These are phyloP conservation scores for Haplosporangium gracile DNA, from an alignment of 192 early-diverging fungal species.

Conservation along the genomic window DNA sequence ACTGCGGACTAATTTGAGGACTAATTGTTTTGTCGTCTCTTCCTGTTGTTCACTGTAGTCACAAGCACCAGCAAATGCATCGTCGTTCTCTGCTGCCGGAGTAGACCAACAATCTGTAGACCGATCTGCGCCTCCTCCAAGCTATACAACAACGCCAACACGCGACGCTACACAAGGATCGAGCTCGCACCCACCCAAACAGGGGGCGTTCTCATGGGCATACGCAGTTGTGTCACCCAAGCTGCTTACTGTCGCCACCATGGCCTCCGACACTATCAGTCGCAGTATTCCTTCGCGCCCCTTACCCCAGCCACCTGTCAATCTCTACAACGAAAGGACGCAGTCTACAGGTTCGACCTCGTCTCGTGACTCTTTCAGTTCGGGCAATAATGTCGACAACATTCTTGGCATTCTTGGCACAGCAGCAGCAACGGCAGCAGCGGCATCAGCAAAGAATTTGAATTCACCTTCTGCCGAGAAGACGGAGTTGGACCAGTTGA, in stretches of 20 bases:
- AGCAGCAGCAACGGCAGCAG: neutral
- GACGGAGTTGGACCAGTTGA: conserved; percentile 20
- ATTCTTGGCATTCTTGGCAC: conserved; percentile 13
- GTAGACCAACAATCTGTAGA: neutral
- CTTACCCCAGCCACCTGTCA: conserved; percentile 31
- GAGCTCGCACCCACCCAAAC: neutral
- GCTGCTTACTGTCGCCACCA: conserved; percentile 38
- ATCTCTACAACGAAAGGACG: conserved; percentile 12
- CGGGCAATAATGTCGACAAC: conserved; percentile 11
- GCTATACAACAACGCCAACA: neutral
- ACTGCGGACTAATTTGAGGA: neutral
- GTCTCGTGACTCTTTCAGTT: neutral
- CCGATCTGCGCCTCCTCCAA: neutral
- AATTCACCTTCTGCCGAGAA: conserved; percentile 10
- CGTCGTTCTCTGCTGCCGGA: conserved; percentile 1
- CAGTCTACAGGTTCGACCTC: conserved; percentile 26
- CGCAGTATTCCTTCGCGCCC: conserved; percentile 35
- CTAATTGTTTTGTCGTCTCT: neutral
- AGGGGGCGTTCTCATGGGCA: conserved; percentile 39
- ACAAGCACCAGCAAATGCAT: neutral
- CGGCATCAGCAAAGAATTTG: neutral
- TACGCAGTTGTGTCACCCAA: conserved; percentile 35
- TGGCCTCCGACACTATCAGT: conserved; percentile 27
- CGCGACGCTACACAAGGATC: neutral
- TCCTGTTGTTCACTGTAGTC: neutral